Percentiles rank a stretch among this genome's conserved stretches.
Conservation (phyloP, 805 yeast species). For the Candida chilensis region DNA sequence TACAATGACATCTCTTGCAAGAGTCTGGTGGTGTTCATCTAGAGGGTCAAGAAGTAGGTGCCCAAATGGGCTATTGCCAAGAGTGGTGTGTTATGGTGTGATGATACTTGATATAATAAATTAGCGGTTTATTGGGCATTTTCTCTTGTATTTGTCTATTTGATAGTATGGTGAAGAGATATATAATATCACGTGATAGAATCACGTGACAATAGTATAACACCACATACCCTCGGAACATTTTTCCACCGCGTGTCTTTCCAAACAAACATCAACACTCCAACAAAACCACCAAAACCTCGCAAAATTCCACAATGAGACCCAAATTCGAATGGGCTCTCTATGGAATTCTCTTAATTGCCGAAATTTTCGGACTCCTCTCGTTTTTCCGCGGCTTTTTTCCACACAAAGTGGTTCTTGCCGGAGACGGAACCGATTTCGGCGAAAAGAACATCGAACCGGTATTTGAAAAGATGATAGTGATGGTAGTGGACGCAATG, state of each 20-base stretch:
- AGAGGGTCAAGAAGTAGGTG: no score
- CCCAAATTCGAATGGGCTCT: background rate
- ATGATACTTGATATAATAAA: no score
- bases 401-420: conserved; percentile 75
- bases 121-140: no score
- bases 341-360: conserved; percentile 6
- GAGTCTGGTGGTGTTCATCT: no score
- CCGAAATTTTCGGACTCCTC: conserved; percentile 45
- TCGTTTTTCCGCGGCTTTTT: conserved; percentile 79
- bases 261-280: background rate
- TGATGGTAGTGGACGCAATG: conserved; percentile 91
- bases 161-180: background rate
- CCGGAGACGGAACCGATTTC: conserved; percentile 39
- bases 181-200: no score
- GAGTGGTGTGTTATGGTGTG: no score
- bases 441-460: conserved; percentile 15
- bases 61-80: no score
- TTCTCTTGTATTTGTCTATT: no score
- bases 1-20: no score
- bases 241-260: background rate
- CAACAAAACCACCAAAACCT: background rate
- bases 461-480: conserved; percentile 56
- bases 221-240: no score
- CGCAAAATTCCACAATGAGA: background rate
- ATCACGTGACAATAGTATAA: no score